phyloP scores from a whole-genome alignment of 768 basidiomycete genomes.

The Mycena amicta region DNA sequence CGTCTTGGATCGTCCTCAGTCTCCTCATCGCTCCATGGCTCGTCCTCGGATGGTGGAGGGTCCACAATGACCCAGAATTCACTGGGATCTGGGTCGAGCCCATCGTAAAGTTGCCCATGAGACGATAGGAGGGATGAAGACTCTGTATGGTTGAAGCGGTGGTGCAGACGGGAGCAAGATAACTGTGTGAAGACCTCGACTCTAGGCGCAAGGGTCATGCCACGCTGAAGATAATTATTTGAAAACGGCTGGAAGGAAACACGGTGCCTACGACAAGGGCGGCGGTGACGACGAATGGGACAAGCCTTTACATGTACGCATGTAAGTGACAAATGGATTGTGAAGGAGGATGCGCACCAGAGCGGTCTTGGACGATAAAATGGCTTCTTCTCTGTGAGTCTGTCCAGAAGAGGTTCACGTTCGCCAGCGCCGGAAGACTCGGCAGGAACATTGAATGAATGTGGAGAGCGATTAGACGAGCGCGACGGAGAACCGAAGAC shows the following conservation, averaged over 20 bases:
- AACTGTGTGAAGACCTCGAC: slow-evolving; percentile 83
- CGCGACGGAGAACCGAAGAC: slow-evolving; percentile 21
- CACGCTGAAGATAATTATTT: slow-evolving; percentile 51
- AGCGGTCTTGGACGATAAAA: slow-evolving; percentile 57
- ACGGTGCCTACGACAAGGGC: slow-evolving; percentile 60
- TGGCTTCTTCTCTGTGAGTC: slow-evolving; percentile 39
- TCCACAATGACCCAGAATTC: not conserved
- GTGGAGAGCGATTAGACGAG: slow-evolving; percentile 12
- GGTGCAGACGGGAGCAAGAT: slow-evolving; percentile 63
- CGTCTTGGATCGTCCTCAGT: slow-evolving; percentile 34
- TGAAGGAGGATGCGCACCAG: slow-evolving; percentile 40
- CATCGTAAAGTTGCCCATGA: slow-evolving; percentile 14
- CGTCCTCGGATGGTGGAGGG: not conserved
- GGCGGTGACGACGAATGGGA: slow-evolving; percentile 71
- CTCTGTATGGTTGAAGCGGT: slow-evolving; percentile 43
- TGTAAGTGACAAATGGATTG: not conserved
- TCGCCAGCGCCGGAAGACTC: slow-evolving; percentile 7
- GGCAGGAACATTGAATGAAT: slow-evolving; percentile 22
- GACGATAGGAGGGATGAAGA: slow-evolving; percentile 7
- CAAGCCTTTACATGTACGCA: slow-evolving; percentile 55
- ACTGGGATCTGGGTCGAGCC: slow-evolving; percentile 8
- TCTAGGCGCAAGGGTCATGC: slow-evolving; percentile 87
- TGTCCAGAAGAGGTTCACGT: slow-evolving; percentile 12
- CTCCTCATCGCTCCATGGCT: slow-evolving; percentile 19
- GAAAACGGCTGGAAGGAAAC: not conserved